Base-by-base conservation (phyloP, 192 early-diverging fungal species). In the Coemansia furcata region DNA sequence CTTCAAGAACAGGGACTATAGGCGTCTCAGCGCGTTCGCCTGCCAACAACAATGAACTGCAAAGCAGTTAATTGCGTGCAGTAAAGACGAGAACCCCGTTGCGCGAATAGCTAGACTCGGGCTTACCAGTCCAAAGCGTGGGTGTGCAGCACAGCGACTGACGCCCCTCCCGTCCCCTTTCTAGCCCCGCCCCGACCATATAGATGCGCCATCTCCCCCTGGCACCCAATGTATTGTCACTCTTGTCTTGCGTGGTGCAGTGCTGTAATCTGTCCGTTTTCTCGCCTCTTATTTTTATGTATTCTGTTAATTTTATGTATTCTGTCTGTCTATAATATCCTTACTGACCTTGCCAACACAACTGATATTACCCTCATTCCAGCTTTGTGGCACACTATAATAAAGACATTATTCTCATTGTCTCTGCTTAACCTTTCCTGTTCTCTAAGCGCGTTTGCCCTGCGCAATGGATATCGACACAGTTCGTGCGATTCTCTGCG, bases 381-480 rank as follows among this genome's bases (percentile, higher is more conserved):
- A 14, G 50, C 30, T 19, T 66, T 58, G 32, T 52, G n/a, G 33
- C 29, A 3, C 50, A 30, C 50, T 30, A 10, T 30, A 54, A 30
- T 54, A 54, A 30, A 57, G 54, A 32, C 30, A 57, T 35, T 57
- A n/a, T 33, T 32, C 15, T 33, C 54, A 35, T 57, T 15, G 54
- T 2, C 17, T 17, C 15, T 35, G 32, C 29, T n/a, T 33, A 7
- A 33, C 54, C 2, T 17, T 15, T 55, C 32, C 15, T 33, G 30
- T 32, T 17, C 12, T 8, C 30, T 57, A 17, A 33, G 54, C 15
- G 54, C 32, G 29, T 15, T 17, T 6, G 12, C 29, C 21, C n/a
- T 21, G 35, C 9, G 38, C 23, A 19, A 82, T 82, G 79, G 79
- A 82, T 62, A 65, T 69, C 29, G 66, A 77, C 38, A 63, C 67